phyloP scores from a whole-genome alignment of 2,329 filamentous ascomycete genomes.

The Aureobasidium sp. region DNA sequence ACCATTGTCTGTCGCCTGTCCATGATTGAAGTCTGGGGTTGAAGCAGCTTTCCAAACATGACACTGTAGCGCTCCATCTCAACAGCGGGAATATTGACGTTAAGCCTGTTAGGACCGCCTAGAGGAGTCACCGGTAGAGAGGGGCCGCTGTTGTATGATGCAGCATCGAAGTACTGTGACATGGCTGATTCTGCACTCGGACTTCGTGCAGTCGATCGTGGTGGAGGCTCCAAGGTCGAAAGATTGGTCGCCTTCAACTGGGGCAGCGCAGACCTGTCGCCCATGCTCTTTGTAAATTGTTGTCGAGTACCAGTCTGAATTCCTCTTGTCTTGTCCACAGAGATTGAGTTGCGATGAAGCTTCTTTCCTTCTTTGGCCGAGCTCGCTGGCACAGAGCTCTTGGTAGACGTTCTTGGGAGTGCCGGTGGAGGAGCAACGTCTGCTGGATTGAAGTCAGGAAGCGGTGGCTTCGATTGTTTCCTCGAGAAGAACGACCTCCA shows the following conservation, averaged over 20 bases:
- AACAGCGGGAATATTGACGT: slow-evolving; percentile 72
- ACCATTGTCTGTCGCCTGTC: slow-evolving; percentile 25
- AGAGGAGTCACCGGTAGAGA: background rate
- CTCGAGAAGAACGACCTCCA: slow-evolving; percentile 13
- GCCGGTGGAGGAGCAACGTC: background rate
- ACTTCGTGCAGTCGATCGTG: background rate
- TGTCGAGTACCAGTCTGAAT: background rate
- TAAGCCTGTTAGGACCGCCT: slow-evolving; percentile 36
- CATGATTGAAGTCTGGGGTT: slow-evolving; percentile 28
- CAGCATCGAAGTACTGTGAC: slow-evolving; percentile 8
- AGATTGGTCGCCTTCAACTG: background rate
- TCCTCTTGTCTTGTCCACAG: slow-evolving; percentile 1
- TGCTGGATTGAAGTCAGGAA: slow-evolving; percentile 9
- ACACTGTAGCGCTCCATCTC: slow-evolving; percentile 86
- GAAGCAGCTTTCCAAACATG: slow-evolving; percentile 77
- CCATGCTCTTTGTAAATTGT: background rate
- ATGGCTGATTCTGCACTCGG: slow-evolving; percentile 2
- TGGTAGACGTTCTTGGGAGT: background rate
- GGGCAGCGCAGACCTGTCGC: background rate
- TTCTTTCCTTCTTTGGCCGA: background rate
- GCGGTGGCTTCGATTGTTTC: slow-evolving; percentile 6
- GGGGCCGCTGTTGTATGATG: slow-evolving; percentile 1
- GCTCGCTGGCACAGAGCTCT: background rate
- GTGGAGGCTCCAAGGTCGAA: background rate
- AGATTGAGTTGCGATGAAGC: background rate